These are phyloP conservation scores for Beta lomatogona DNA, from an alignment of 179 eudicot species.

Conservation along the genomic window DNA sequence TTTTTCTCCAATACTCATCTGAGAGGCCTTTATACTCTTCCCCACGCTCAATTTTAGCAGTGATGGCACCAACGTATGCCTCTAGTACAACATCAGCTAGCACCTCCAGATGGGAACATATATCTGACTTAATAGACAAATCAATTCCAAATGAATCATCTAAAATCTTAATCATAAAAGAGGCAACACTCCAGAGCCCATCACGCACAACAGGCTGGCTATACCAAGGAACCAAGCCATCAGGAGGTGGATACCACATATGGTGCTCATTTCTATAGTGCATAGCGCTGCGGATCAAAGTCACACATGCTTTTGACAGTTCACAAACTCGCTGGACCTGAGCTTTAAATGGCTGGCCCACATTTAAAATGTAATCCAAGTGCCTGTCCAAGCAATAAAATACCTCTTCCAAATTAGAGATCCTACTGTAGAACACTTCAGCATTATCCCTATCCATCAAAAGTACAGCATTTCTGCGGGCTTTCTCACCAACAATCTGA, in stretches of 20 bases:
- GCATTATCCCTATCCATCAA: constrained; percentile 97
- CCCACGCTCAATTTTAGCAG: constrained; percentile 77
- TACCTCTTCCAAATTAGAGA: constrained; percentile 84
- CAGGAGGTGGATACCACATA: constrained; percentile 91
- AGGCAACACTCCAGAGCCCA: constrained; percentile 91
- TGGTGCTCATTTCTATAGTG: constrained; percentile 78
- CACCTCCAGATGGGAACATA: constrained; percentile 67
- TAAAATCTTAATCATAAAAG: constrained; percentile 66
- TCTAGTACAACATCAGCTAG: constrained; percentile 81
- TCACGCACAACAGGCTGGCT: constrained; percentile 64
- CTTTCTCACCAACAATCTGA: constrained; percentile 91
- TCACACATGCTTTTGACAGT: constrained; percentile 73
- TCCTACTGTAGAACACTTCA: constrained; percentile 94
- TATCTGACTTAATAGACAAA: constrained; percentile 53
- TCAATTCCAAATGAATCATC: constrained; percentile 57
- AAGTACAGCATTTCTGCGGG: constrained; percentile 86
- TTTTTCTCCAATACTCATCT: constrained; percentile 75
- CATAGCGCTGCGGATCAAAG: constrained; percentile 58
- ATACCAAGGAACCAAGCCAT: constrained; percentile 94
- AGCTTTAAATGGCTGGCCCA: constrained; percentile 57
- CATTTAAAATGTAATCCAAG: constrained; percentile 53
- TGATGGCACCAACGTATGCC: constrained; percentile 79
- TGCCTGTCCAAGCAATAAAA: constrained; percentile 81
- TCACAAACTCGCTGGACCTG: constrained; percentile 87
- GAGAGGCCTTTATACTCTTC: constrained; percentile 74